These are phyloP conservation scores for Populus hybrid DNA, from an alignment of 441 rosid species.

Conservation along the genomic window DNA sequence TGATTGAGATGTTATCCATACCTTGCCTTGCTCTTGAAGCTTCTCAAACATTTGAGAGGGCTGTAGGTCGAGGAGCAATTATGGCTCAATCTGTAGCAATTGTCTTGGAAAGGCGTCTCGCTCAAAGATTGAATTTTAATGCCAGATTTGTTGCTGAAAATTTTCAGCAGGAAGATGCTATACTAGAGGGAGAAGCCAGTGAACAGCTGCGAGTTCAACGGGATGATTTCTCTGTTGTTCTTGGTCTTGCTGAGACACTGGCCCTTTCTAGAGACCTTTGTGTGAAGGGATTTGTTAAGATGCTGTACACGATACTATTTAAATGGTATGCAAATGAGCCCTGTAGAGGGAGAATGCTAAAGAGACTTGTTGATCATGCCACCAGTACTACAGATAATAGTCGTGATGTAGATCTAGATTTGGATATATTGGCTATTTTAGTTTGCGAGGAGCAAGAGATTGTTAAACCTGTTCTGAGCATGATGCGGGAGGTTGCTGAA, in stretches of 20 bases:
- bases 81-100: slow-evolving; percentile 67
- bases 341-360: slow-evolving; percentile 72
- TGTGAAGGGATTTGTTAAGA: slow-evolving; percentile 84
- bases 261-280: slow-evolving; percentile 66
- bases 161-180: slow-evolving; percentile 54
- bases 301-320: slow-evolving; percentile 74
- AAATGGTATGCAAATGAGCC: slow-evolving; percentile 89
- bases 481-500: slow-evolving; percentile 90
- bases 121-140: slow-evolving; percentile 51
- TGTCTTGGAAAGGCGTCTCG: slow-evolving; percentile 81
- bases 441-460: too few species aligned
- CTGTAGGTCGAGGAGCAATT: slow-evolving; percentile 82
- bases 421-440: slow-evolving; percentile 87
- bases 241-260: slow-evolving; percentile 96
- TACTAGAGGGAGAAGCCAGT: slow-evolving; percentile 57
- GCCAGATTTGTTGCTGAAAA: slow-evolving; percentile 51
- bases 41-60: slow-evolving; percentile 90
- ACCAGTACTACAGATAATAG: slow-evolving; percentile 61
- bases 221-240: slow-evolving; percentile 73
- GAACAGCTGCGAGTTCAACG: slow-evolving; percentile 61
- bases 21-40: slow-evolving; percentile 88
- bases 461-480: slow-evolving; percentile 66
- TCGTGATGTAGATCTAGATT: slow-evolving; percentile 63
- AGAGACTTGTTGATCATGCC: slow-evolving; percentile 86
- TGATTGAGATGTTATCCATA: slow-evolving; percentile 91